Conservation (phyloP, 495 filamentous ascomycete genomes). For the Penicillium chermesinum region DNA sequence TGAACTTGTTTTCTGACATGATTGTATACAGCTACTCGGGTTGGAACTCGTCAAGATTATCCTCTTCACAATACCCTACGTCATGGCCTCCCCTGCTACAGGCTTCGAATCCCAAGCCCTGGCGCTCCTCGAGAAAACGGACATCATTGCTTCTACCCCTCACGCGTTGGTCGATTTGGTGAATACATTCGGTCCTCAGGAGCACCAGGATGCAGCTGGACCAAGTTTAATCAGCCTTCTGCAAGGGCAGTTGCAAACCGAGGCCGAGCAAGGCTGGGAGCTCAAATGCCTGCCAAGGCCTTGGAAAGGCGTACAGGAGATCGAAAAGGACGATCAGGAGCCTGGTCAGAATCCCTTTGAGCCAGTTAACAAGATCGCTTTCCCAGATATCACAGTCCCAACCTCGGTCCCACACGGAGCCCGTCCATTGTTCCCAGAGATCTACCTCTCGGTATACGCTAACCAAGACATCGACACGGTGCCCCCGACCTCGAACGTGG, state of each 20-base stretch:
- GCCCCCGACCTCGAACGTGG: conserved; percentile 66
- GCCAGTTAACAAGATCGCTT: conserved; percentile 60
- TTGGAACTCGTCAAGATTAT: conserved; percentile 95
- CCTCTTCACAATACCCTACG: conserved; percentile 85
- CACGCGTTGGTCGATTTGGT: conserved; percentile 78
- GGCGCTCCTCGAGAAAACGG: conserved; percentile 83
- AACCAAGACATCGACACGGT: conserved; percentile 90
- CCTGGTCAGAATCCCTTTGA: conserved; percentile 30
- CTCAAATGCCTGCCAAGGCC: conserved; percentile 79
- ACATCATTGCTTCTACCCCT: conserved; percentile 79
- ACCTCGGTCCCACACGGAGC: conserved; percentile 67
- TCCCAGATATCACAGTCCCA: conserved; percentile 72
- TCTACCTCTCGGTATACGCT: conserved; percentile 88
- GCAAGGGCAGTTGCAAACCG: conserved; percentile 76
- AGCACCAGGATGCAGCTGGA: conserved; percentile 45
- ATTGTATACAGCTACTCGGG: conserved; percentile 45
- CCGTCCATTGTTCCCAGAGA: conserved; percentile 78
- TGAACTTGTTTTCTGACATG: conserved; percentile 28
- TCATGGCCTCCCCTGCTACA: conserved; percentile 65
- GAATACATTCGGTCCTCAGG: conserved; percentile 67
- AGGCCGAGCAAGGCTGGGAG: conserved; percentile 65
- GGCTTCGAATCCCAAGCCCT: conserved; percentile 63
- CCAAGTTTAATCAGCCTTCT: conserved; percentile 75
- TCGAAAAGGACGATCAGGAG: conserved; percentile 34
- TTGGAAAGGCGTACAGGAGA: conserved; percentile 58